Evolutionary conservation across 169 alveolate species (phyloP), one percentile per base, ranked within the genome.

Genomic region (Plasmodium coatneyi): DNA sequence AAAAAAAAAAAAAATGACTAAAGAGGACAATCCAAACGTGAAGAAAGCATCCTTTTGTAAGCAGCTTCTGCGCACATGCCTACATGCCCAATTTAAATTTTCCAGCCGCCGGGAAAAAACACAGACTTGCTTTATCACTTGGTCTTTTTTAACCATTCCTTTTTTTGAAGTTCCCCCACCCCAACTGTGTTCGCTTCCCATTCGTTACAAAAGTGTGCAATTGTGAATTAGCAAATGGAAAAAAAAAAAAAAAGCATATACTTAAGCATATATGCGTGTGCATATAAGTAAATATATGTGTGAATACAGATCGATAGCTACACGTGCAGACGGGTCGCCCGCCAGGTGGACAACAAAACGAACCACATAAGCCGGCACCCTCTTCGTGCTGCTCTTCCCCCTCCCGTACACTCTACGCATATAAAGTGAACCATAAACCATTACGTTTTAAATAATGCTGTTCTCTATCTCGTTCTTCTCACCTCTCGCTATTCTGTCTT

Each of bases 371-470:
- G 60, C 25, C 22, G 60, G 19, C 19, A 49, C 22, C 3, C 60
- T 3, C 22, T 49, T 49, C 22, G 22, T 66, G 76, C 76, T 66
- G n/a, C 39, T 19, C 76, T 66, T 66, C 41, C 76, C 14, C 76
- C 76, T 12, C 76, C 36, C n/a, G 7, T 49, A 49, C 60, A 49
- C 22, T 49, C 60, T 4, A 49, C 60, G 22, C 22, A 49, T 49
- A 16, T 49, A 49, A 49, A 49, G 22, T 49, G 25, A 49, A 49
- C 60, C 60, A 16, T 49, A 49, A 49, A 2, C 36, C 43, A 49
- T 54, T 82, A 49, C 41, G 54, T 82, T 56, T 82, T 54, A 30
- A 16, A 82, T 25, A 32, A 82, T 82, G 90, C 39, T 52, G 90
- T 82, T 41, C 66, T 82, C 74, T 30, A 82, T 82, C 22, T 56